Conservation (phyloP, 345 rosid species). For the Laguncularia racemosa region DNA sequence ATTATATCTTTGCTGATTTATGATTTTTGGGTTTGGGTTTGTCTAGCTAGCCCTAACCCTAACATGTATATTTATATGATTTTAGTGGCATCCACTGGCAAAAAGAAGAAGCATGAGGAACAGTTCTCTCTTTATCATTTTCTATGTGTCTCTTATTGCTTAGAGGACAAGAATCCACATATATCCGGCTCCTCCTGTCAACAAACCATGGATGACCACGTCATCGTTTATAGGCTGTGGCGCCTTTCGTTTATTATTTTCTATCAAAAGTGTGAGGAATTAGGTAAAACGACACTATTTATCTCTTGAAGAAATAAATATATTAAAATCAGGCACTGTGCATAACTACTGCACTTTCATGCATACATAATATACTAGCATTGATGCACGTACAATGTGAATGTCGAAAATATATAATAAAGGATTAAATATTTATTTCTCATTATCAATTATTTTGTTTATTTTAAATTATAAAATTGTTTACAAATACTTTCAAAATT, state of each 20-base stretch:
- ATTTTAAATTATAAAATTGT: no score
- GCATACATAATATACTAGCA: no score
- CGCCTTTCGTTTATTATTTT: slow-evolving; percentile 1
- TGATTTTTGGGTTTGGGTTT: slow-evolving; percentile 14
- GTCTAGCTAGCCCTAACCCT: slow-evolving; percentile 53
- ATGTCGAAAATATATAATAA: no score
- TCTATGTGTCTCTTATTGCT: slow-evolving; percentile 23
- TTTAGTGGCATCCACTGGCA: slow-evolving; percentile 9
- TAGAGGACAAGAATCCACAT: slow-evolving; percentile 16
- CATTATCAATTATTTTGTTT: no score
- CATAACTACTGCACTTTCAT: no score
- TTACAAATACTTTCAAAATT: no score
- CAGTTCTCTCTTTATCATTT: slow-evolving; percentile 24
- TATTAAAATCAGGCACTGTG: no score
- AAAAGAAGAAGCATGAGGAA: slow-evolving; percentile 10
- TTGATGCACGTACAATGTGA: no score
- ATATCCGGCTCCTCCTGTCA: slow-evolving; percentile 14
- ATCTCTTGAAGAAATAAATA: no score
- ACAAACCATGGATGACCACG: slow-evolving; percentile 24
- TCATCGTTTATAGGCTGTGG: background rate
- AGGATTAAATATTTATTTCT: no score
- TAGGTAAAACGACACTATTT: background rate
- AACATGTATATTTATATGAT: slow-evolving; percentile 26
- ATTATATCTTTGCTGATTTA: no score
- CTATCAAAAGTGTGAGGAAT: slow-evolving; percentile 3